Evolutionary conservation across 1,284 basidiomycete species (phyloP).

Genomic region (Cryptococcus sp.): DNA sequence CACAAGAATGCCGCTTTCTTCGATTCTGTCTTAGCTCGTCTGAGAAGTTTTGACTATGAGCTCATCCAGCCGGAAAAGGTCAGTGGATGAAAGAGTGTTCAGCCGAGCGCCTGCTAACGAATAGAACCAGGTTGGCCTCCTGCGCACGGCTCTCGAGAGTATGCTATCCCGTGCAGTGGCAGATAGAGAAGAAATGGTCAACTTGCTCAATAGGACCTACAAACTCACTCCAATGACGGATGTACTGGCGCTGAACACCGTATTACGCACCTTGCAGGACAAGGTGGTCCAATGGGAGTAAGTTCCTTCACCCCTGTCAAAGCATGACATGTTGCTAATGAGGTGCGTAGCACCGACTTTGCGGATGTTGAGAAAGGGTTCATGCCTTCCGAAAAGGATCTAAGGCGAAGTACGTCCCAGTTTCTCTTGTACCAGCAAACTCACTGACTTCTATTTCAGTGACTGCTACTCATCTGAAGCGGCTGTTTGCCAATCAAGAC

Average conservation of each 20-base stretch:
- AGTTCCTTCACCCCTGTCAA: constrained; percentile 28
- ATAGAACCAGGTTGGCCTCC: constrained; percentile 28
- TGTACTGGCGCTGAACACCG: constrained; percentile 83
- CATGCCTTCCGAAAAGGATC: constrained; percentile 53
- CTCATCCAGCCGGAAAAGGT: constrained; percentile 50
- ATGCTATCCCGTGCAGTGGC: constrained; percentile 70
- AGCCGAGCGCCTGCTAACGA: not conserved
- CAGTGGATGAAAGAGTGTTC: constrained; percentile 3
- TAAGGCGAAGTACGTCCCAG: constrained; percentile 40
- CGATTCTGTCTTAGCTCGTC: constrained; percentile 57
- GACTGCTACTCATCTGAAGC: constrained; percentile 55
- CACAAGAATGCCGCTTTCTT: constrained; percentile 67
- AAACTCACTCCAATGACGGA: constrained; percentile 76
- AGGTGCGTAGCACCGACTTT: constrained; percentile 49
- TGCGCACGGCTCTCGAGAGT: constrained; percentile 40
- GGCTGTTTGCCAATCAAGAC: constrained; percentile 58
- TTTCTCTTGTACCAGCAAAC: not conserved
- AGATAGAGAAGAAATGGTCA: constrained; percentile 73
- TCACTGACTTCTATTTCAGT: constrained; percentile 23
- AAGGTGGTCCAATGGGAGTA: constrained; percentile 91
- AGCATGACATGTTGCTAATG: not conserved
- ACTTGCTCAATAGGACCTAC: constrained; percentile 77
- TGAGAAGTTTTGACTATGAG: constrained; percentile 48
- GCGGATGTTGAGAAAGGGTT: constrained; percentile 59
- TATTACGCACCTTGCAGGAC: constrained; percentile 84